Evolutionary conservation across 805 yeast species (phyloP).

Genomic region (Tetrapisispora fleetii): DNA sequence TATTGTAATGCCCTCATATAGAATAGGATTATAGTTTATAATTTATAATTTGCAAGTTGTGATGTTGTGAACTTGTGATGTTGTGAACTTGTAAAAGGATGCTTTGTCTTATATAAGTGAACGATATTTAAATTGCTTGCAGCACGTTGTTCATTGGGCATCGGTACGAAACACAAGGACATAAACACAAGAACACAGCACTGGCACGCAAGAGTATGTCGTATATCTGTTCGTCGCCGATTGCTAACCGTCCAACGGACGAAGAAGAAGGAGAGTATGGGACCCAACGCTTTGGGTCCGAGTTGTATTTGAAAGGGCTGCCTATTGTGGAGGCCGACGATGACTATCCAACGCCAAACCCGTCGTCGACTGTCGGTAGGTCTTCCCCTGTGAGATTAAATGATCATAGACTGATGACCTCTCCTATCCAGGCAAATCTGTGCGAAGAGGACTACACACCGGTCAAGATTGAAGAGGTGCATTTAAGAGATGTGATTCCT

Average conservation of each 20-base stretch:
- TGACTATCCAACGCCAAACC: conserved; percentile 63
- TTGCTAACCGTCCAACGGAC: conserved; percentile 6
- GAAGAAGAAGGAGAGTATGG: not conserved
- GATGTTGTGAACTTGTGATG: no score
- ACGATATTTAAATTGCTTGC: no score
- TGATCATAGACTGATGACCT: conserved; percentile 1
- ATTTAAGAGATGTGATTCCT: not conserved
- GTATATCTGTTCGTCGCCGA: conserved; percentile 36
- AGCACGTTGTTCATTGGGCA: no score
- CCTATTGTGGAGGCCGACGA: conserved; percentile 12
- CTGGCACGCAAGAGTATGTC: not conserved
- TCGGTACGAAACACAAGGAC: no score
- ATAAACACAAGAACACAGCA: no score
- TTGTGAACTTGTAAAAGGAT: no score
- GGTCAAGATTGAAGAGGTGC: not conserved
- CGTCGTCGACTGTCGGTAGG: conserved; percentile 46
- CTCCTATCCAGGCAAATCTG: conserved; percentile 6
- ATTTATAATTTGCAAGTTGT: no score
- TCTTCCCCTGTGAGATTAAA: conserved; percentile 27
- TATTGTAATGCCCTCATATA: no score
- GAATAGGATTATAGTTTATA: no score
- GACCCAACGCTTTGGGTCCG: not conserved
- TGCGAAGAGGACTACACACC: conserved; percentile 10
- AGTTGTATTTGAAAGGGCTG: not conserved
- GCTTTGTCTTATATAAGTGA: no score